These are phyloP conservation scores for Citrus sp. DNA, from an alignment of 345 rosid species.

Conservation along the genomic window DNA sequence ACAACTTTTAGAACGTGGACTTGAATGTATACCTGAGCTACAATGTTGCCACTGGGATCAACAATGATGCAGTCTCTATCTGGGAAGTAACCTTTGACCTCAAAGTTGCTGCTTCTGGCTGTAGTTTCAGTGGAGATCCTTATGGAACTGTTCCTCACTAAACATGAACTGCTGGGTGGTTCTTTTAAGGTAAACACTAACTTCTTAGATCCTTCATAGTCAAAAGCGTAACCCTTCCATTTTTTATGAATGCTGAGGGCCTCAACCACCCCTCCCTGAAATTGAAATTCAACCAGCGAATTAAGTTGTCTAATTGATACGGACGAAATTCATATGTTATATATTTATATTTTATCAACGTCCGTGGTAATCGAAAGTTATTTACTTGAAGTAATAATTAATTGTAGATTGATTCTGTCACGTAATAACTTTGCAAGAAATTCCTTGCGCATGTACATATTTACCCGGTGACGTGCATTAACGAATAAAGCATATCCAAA, in stretches of 20 bases:
- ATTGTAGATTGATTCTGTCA: background rate
- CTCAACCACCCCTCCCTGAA: constrained; percentile 61
- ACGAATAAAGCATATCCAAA: background rate
- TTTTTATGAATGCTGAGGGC: constrained; percentile 62
- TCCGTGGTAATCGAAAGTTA: background rate
- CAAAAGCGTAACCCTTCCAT: constrained; percentile 67
- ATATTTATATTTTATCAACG: too few relatives aligned
- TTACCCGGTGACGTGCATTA: background rate
- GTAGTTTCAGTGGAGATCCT: constrained; percentile 39
- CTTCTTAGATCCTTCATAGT: constrained; percentile 60
- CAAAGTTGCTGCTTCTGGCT: constrained; percentile 39
- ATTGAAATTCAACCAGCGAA: background rate
- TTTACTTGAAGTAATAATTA: constrained; percentile 16
- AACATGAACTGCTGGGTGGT: constrained; percentile 41
- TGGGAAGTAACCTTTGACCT: constrained; percentile 63
- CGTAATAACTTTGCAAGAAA: background rate
- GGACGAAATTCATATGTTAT: too few relatives aligned
- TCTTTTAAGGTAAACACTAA: constrained; percentile 67
- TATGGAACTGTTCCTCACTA: constrained; percentile 35
- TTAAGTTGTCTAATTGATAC: background rate
- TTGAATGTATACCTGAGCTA: constrained; percentile 43
- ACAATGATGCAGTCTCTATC: constrained; percentile 54
- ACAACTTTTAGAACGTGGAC: background rate
- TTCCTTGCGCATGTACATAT: background rate
- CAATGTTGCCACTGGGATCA: constrained; percentile 42